Base-by-base conservation (phyloP, 805 yeast genomes). In the Hemisphaericaspora nanyangensis region DNA sequence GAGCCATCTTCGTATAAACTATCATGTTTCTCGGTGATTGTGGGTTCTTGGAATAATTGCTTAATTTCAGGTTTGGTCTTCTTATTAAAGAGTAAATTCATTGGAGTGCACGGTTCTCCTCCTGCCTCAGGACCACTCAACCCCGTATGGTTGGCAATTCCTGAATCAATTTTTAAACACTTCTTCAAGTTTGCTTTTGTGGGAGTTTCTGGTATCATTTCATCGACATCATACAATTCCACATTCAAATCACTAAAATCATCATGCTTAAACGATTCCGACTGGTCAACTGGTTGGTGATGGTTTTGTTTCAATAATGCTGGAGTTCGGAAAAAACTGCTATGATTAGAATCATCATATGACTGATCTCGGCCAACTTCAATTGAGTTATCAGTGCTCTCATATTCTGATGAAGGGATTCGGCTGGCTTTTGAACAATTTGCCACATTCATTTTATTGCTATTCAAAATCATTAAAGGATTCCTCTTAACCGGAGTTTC, bases 401-500 rank as follows among this genome's bases (percentile, higher is more conserved):
- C 35, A 12, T 24, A 18, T 26, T 33, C 35, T 22, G 16, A n/a
- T 18, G 33, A 30, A 11, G 17, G 7, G 12, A 8, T 8, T 12
- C 26, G 8, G 10, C 16, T 19, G 3, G 15, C 15, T 17, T 33
- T 33, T 2, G n/a, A 11, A 10, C 29, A 15, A 32, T 25, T n/a
- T 22, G 11, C 12, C 12, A 22, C 11, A 11, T 17, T 15, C 6
- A 10, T 17, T 33, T 17, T 33, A 29, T 44, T 50, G 16, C 54
- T 59, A 33, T 59, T 58, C 33, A 65, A 45, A 30, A 65, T 37
- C 53, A 65, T 58, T 31, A 66, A 52, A 3, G 74, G 72, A 38
- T 67, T 68, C 40, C 58, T 58, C 47, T 68, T 68, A 32, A 67
- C 65, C 5, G 74, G 74, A 1, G 74, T 68, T 35, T 68, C 73